A percentile compares a stretch with the other conserved stretches of the same genome.
These are phyloP conservation scores for Zymoseptoria tritici DNA, from an alignment of 2,329 filamentous ascomycete genomes.

Conservation along the genomic window DNA sequence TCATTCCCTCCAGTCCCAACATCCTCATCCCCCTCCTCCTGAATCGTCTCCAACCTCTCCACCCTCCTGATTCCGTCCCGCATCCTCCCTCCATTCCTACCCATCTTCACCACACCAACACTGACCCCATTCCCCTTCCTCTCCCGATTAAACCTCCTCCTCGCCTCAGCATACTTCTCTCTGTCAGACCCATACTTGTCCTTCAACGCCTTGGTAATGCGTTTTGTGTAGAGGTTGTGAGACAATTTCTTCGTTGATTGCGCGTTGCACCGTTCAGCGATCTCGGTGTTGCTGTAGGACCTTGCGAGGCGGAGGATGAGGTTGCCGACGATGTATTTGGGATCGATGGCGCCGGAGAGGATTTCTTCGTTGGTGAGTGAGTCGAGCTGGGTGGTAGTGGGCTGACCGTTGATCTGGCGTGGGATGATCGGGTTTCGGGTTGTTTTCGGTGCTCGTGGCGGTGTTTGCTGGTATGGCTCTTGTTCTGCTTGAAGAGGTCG, in stretches of 20 bases:
- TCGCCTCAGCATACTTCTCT: not conserved
- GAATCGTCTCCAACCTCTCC: not conserved
- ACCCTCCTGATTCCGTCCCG: not conserved
- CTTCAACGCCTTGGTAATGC: not conserved
- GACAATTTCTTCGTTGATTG: not conserved
- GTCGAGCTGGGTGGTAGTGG: not conserved
- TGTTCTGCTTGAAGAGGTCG: too few relatives aligned
- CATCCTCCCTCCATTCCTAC: not conserved
- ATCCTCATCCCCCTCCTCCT: not conserved
- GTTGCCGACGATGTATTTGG: not conserved
- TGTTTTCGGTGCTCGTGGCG: not conserved
- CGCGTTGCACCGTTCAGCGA: not conserved
- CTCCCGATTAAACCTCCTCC: not conserved
- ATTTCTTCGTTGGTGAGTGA: not conserved
- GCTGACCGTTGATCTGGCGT: not conserved
- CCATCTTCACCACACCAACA: not conserved
- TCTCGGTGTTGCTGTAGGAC: not conserved
- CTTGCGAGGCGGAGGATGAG: not conserved
- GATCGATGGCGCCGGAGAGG: not conserved
- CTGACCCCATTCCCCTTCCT: not conserved
- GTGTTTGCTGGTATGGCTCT: not conserved
- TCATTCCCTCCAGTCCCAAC: not conserved
- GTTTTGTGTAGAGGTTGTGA: not conserved
- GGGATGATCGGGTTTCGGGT: not conserved
- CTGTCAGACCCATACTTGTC: not conserved